A percentile compares a stretch with the other conserved stretches of the same genome.
These are phyloP conservation scores for Vigna radiata DNA, from an alignment of 306 rosid species.

Conservation along the genomic window DNA sequence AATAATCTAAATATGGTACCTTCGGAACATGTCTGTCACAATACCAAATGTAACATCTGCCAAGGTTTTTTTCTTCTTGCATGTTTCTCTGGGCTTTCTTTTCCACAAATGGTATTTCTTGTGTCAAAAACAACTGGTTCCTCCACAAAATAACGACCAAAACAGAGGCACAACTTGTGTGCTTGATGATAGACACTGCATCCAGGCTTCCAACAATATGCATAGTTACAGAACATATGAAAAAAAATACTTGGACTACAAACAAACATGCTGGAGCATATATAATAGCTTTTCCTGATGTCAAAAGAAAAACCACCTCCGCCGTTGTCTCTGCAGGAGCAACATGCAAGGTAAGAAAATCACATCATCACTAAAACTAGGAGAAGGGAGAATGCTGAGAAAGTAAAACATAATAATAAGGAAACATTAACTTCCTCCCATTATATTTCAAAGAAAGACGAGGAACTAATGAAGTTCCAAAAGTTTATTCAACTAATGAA, in stretches of 20 bases:
- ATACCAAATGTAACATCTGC: conserved; percentile 7
- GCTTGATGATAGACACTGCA: conserved; percentile 2
- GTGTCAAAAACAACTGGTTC: conserved; percentile 27
- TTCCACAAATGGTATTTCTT: conserved; percentile 21
- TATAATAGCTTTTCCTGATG: background rate
- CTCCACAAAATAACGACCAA: conserved; percentile 21
- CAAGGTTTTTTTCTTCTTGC: conserved; percentile 22
- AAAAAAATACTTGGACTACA: conserved; percentile 37
- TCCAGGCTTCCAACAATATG: conserved; percentile 10
- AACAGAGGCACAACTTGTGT: conserved; percentile 11
- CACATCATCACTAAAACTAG: conserved; percentile 28
- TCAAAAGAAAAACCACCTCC: conserved; percentile 81
- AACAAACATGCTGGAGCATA: conserved; percentile 15
- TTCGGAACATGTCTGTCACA: background rate
- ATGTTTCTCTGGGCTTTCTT: conserved; percentile 27
- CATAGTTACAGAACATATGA: conserved; percentile 19
- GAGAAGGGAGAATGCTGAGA: conserved; percentile 19
- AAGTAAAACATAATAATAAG: conserved; percentile 28
- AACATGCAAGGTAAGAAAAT: conserved; percentile 27
- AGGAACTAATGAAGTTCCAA: background rate
- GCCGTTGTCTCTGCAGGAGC: conserved; percentile 61
- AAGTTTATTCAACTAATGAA: background rate
- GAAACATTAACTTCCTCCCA: background rate
- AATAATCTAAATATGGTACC: background rate
- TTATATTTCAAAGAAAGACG: background rate